Evolutionary conservation across 2,329 filamentous ascomycete genomes (phyloP).

Genomic region (Verticillium tricorpus): DNA sequence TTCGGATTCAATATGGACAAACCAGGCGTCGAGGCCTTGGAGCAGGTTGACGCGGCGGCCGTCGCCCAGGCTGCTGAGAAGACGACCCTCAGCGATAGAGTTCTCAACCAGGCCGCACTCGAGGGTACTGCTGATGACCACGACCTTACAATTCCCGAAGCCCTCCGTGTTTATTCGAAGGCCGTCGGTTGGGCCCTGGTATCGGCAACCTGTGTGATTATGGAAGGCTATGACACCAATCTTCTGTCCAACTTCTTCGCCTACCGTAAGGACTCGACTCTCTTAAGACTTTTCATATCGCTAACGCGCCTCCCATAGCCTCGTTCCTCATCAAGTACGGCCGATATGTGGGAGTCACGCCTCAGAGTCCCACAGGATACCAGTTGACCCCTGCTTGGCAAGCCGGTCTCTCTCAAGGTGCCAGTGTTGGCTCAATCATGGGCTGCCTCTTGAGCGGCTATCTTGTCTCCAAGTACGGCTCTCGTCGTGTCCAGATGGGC

Average conservation of each 20-base stretch:
- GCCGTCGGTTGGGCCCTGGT: slow-evolving; percentile 23
- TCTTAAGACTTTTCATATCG: background rate
- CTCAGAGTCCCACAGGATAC: slow-evolving; percentile 21
- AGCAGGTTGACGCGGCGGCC: background rate
- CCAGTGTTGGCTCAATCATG: slow-evolving; percentile 46
- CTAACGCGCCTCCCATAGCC: slow-evolving; percentile 1
- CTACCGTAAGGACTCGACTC: slow-evolving; percentile 11
- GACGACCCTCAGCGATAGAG: background rate
- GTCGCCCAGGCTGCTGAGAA: background rate
- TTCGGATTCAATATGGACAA: background rate
- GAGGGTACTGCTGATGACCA: slow-evolving; percentile 34
- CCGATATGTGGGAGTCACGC: slow-evolving; percentile 18
- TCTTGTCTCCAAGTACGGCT: slow-evolving; percentile 40
- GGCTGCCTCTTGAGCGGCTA: slow-evolving; percentile 47
- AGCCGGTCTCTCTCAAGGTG: background rate
- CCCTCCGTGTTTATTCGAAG: slow-evolving; percentile 21
- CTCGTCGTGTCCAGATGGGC: slow-evolving; percentile 39
- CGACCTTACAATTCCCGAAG: slow-evolving; percentile 26
- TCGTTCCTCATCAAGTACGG: slow-evolving; percentile 25
- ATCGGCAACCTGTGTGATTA: slow-evolving; percentile 22
- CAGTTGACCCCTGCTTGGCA: slow-evolving; percentile 24
- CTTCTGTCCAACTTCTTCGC: slow-evolving; percentile 19
- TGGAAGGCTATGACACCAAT: slow-evolving; percentile 22
- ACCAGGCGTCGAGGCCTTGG: background rate
- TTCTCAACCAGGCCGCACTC: slow-evolving; percentile 20